Base-by-base conservation (phyloP, 768 basidiomycete species). In the Rhizopogon rudus region DNA sequence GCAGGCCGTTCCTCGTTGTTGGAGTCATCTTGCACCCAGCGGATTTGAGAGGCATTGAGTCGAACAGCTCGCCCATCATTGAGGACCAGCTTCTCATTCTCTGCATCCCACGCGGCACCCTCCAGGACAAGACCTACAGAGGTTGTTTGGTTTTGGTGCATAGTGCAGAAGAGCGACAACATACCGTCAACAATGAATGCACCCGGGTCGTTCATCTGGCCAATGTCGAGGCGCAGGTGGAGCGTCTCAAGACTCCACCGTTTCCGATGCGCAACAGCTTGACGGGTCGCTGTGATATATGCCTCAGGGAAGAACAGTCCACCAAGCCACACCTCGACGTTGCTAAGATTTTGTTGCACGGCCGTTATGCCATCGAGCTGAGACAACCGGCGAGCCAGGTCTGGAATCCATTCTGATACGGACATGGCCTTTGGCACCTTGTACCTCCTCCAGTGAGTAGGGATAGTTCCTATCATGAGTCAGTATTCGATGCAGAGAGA, bases 301-400 rank as follows among this genome's bases (percentile, higher is more conserved):
- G 94, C 95, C 65, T 95, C 92, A 0, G 96, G 97, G 81, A 91
- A 94, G 80, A 98, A 98, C 54, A 99, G 71, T 0, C 92, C 91
- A 22, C 96, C 94, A 13, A 98, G 82, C 90, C 92, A 93, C 44
- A 97, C 89, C 70, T 91, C 84, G 45, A 89, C 74, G 61, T 89
- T 77, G 60, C 75, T 79, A 59, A 87, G 71, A 63, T 78, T 84
- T 58, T 87, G 84, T 13, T 72, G 67, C 71, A 72, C 67, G n/a
- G 60, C 41, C 16, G 69, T 71, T 54, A 98, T 84, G 33, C 74
- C 71, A 51, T 93, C 83, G 40, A 98, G 81, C 66, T 98, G 96
- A n/a, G 72, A 79, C 37, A 98, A 71, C 20, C 97, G 87, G 29
- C 83, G 81, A 28, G 81, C 76, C 44, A 98, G 79, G 70, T 97